Evolutionary conservation across 2,329 filamentous ascomycete genomes (phyloP).

Genomic region (Botrytis porri): DNA sequence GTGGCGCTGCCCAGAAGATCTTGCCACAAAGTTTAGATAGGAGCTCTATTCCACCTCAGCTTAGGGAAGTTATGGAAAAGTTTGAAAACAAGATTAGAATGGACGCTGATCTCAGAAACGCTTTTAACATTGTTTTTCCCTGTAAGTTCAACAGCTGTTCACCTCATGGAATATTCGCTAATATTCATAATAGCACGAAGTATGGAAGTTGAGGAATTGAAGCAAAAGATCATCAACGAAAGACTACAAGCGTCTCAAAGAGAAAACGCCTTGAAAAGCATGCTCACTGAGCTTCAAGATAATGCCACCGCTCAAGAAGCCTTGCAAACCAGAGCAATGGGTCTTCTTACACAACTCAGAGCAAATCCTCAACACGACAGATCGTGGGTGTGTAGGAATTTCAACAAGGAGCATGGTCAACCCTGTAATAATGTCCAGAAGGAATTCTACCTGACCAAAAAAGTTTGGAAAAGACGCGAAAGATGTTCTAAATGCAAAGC

Average conservation of each 20-base stretch:
- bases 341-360: not conserved
- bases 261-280: constrained; percentile 61
- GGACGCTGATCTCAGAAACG: constrained; percentile 6
- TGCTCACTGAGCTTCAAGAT: not conserved
- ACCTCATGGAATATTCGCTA: not conserved
- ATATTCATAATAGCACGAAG: not conserved
- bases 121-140: constrained; percentile 13
- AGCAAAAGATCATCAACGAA: constrained; percentile 5
- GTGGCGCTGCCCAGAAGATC: not conserved
- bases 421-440: constrained; percentile 3
- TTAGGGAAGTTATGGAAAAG: constrained; percentile 12
- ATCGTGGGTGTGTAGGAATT: constrained; percentile 3
- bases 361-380: not conserved
- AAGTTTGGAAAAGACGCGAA: constrained; percentile 11
- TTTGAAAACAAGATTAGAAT: constrained; percentile 9
- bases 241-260: not conserved
- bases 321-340: constrained; percentile 10
- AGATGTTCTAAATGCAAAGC: constrained; percentile 15
- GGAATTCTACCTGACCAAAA: constrained; percentile 6
- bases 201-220: constrained; percentile 11
- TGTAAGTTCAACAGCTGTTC: not conserved
- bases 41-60: constrained; percentile 6
- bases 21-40: not conserved
- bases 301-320: not conserved
- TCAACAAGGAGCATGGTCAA: not conserved